Percentiles rank a stretch among this genome's conserved stretches.
phyloP scores from a whole-genome alignment of 345 rosid genomes.

The Arabis hirsuta region DNA sequence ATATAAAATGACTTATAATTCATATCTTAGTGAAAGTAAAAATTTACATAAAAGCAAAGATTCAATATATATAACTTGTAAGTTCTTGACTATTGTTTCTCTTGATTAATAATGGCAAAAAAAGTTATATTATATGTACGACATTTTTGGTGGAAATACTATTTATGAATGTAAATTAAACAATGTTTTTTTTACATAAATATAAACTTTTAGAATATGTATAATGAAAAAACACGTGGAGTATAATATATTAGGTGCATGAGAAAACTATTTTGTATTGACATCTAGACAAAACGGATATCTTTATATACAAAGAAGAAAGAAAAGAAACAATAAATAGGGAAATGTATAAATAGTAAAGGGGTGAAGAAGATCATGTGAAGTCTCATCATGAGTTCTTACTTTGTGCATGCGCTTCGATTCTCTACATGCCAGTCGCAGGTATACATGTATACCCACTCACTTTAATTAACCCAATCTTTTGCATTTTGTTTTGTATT shows the following conservation, averaged over 20 bases:
- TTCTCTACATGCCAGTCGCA: constrained; percentile 44
- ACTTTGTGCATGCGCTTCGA: constrained; percentile 49
- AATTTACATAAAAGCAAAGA: background rate
- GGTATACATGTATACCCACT: constrained; percentile 27
- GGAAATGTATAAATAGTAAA: constrained; percentile 25
- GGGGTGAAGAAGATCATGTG: constrained; percentile 43
- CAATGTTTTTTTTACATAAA: background rate
- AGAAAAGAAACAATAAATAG: constrained; percentile 20
- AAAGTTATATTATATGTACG: no score
- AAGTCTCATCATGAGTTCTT: constrained; percentile 44
- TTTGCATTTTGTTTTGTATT: constrained; percentile 2
- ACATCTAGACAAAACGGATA: constrained; percentile 24
- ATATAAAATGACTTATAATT: background rate
- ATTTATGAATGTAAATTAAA: background rate
- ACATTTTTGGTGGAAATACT: no score
- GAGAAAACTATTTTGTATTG: background rate
- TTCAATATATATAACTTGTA: constrained; percentile 8
- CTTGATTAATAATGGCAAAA: background rate
- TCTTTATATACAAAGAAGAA: constrained; percentile 2
- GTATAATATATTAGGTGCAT: background rate
- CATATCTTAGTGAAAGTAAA: no score
- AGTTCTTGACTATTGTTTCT: background rate
- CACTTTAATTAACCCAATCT: constrained; percentile 13
- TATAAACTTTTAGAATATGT: background rate
- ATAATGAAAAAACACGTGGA: background rate